A percentile compares a stretch with the other conserved stretches of the same genome.
phyloP scores from a whole-genome alignment of 805 yeast genomes.

The Scheffersomyces ergatensis region DNA sequence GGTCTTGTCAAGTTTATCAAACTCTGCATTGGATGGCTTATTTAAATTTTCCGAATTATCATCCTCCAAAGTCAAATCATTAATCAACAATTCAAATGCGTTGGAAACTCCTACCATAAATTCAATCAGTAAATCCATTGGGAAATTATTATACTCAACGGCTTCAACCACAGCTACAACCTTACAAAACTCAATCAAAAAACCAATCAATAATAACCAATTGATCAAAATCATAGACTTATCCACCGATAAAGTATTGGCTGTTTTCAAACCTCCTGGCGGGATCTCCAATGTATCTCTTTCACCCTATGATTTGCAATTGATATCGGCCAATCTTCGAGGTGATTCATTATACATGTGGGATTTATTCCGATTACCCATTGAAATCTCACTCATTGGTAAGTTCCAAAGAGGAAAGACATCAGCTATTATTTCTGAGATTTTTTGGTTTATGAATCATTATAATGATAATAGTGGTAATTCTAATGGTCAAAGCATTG shows the following conservation, averaged over 20 bases:
- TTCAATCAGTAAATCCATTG: constrained; percentile 28
- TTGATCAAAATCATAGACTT: constrained; percentile 49
- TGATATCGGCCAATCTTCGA: constrained; percentile 51
- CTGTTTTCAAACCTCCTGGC: constrained; percentile 54
- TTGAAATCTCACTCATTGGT: constrained; percentile 52
- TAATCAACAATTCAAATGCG: constrained; percentile 22
- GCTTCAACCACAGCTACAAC: constrained; percentile 25
- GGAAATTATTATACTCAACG: constrained; percentile 32
- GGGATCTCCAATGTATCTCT: constrained; percentile 60
- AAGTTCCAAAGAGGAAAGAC: constrained; percentile 64
- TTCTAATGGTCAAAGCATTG: not conserved
- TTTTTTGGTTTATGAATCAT: constrained; percentile 53
- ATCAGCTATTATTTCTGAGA: constrained; percentile 47
- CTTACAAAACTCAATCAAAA: constrained; percentile 18
- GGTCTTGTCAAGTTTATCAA: constrained; percentile 47
- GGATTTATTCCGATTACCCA: constrained; percentile 55
- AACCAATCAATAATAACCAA: constrained; percentile 24
- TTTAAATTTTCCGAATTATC: constrained; percentile 43
- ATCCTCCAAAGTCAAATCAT: constrained; percentile 40
- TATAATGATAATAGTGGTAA: constrained; percentile 9
- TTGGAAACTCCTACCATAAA: constrained; percentile 14
- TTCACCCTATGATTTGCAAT: constrained; percentile 58
- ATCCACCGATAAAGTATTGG: constrained; percentile 32
- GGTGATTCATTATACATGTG: constrained; percentile 66
- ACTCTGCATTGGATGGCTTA: constrained; percentile 52